Conservation (phyloP, 495 filamentous ascomycete species). For the Penicillium macrosclerotiorum region DNA sequence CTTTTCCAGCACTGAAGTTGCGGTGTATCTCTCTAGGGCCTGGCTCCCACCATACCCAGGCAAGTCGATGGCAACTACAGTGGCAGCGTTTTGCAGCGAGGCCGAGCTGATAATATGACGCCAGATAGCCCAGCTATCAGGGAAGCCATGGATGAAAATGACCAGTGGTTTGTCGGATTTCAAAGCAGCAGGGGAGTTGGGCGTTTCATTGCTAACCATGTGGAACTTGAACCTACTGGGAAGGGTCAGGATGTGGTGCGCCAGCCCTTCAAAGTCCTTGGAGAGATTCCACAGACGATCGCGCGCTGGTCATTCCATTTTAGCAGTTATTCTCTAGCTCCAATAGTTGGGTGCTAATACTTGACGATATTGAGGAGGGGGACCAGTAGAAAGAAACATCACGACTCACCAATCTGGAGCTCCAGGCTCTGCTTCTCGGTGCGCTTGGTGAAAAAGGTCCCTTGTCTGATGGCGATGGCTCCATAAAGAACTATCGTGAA, state of each 20-base stretch:
- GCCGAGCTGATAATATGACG: conserved; percentile 36
- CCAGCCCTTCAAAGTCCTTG: conserved; percentile 35
- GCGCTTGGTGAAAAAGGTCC: conserved; percentile 32
- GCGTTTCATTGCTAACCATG: conserved; percentile 44
- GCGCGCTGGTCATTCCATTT: conserved; percentile 27
- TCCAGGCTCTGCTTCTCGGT: conserved; percentile 39
- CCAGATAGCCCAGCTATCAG: conserved; percentile 57
- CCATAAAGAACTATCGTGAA: conserved; percentile 31
- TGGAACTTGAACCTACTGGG: conserved; percentile 50
- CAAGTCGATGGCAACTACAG: conserved; percentile 51
- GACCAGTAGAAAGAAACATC: not conserved
- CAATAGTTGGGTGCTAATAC: no score
- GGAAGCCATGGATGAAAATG: conserved; percentile 59
- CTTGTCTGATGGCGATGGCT: conserved; percentile 18
- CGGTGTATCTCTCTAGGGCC: conserved; percentile 41
- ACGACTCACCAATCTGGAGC: conserved; percentile 37
- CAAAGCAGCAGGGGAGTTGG: conserved; percentile 15
- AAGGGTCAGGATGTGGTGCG: conserved; percentile 48
- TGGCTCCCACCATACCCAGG: conserved; percentile 57
- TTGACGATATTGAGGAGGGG: not conserved
- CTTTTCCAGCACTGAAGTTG: conserved; percentile 49
- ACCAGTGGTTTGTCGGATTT: conserved; percentile 41
- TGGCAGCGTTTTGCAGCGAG: conserved; percentile 31
- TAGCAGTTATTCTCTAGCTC: no score
- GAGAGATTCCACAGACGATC: conserved; percentile 48